Conservation (phyloP, 768 basidiomycete species). For the Tephrocybe sp. region DNA sequence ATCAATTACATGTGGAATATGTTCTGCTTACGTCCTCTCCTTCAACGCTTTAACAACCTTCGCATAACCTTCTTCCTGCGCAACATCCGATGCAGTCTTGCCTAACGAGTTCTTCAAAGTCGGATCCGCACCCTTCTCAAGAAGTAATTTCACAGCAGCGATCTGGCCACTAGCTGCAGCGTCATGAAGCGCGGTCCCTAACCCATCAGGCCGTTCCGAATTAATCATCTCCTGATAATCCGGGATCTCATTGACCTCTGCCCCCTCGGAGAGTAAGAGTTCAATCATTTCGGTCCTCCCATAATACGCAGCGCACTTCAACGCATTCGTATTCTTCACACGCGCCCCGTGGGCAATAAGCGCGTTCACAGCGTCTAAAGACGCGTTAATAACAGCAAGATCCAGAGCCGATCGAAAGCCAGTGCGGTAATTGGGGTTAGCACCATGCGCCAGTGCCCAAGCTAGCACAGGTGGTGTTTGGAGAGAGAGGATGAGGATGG, state of each 20-base stretch:
- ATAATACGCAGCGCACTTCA: constrained; percentile 16
- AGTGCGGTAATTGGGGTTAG: constrained; percentile 10
- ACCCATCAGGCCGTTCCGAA: constrained; percentile 11
- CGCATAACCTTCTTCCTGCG: neutral
- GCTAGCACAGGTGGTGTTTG: neutral
- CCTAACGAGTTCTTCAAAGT: constrained; percentile 1
- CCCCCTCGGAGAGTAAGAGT: constrained; percentile 11
- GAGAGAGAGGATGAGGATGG: constrained; percentile 11
- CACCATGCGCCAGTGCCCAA: constrained; percentile 9
- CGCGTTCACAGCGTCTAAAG: neutral
- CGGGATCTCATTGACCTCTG: constrained; percentile 15
- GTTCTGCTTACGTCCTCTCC: neutral
- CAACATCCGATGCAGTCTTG: constrained; percentile 7
- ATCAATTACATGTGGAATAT: constrained; percentile 13
- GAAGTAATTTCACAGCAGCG: constrained; percentile 5
- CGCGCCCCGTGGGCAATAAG: constrained; percentile 8
- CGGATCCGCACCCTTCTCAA: constrained; percentile 3
- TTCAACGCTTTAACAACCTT: neutral
- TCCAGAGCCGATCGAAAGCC: constrained; percentile 10
- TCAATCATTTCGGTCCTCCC: constrained; percentile 12
- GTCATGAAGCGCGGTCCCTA: constrained; percentile 17
- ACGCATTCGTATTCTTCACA: constrained; percentile 13
- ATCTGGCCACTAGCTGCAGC: constrained; percentile 13
- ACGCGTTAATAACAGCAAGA: constrained; percentile 9
- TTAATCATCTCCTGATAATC: constrained; percentile 9